A percentile compares a stretch with the other conserved stretches of the same genome.
Conservation (phyloP, 2,329 filamentous ascomycete species). For the Colletotrichum sp. region DNA sequence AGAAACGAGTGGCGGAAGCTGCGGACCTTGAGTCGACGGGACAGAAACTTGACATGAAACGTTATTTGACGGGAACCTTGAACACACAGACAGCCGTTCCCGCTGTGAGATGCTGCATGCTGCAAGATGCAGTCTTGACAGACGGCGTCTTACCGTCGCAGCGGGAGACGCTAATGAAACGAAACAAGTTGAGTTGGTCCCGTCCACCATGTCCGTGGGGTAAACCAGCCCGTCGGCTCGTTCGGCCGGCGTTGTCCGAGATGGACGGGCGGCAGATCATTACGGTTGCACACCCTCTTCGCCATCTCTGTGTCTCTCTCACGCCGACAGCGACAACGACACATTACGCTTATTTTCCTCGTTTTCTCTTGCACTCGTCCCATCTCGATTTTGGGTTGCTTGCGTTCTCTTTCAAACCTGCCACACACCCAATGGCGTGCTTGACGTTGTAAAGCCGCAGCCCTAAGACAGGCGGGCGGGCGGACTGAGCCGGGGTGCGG, state of each 20-base stretch:
- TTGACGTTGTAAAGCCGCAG: neutral
- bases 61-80: neutral
- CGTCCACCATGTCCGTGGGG: neutral
- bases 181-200: neutral
- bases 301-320: no score
- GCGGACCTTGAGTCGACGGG: neutral
- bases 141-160: neutral
- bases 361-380: neutral
- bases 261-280: neutral
- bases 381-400: neutral
- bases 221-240: neutral
- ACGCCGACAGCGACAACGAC: neutral
- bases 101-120: neutral
- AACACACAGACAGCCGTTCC: conserved; percentile 11
- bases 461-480: neutral
- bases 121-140: conserved; percentile 5
- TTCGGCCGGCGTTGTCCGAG: neutral
- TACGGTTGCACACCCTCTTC: neutral
- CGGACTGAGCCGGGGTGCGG: neutral
- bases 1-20: neutral
- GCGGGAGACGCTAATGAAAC: conserved; percentile 5
- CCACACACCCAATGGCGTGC: conserved; percentile 1
- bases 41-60: conserved; percentile 8
- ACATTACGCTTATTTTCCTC: neutral
- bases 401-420: neutral